Evolutionary conservation across 2,329 filamentous ascomycete species (phyloP), one percentile per base, ranked within the genome.

Genomic region (Pyricularia grisea): DNA sequence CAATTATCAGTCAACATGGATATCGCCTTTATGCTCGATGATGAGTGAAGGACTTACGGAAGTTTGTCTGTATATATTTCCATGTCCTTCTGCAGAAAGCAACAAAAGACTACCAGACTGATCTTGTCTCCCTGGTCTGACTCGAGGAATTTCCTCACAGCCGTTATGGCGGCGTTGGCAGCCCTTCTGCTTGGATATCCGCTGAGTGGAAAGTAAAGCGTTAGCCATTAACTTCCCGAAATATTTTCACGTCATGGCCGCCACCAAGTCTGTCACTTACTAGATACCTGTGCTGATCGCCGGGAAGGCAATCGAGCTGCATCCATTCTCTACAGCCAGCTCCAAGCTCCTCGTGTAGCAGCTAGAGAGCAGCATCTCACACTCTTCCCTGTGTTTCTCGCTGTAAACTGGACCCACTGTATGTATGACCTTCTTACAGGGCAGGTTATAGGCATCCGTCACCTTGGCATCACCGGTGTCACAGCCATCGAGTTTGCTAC

Each of bases 201-300:
- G 64, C 60, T 63, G 9, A 3, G 27, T n/a, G 3, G 5, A 55
- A n/a, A n/a, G 60, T 6, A 25, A 20, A 17, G 25, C 25, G 28
- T 63, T 25, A 63, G 27, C 23, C 14, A 63, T 6, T 25, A 28
- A 6, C 2, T 12, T 25, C 0, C 58, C 14, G 25, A 28, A 2
- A 61, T 20, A 17, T n/a, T 20, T 12, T 4, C 6, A 1, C 1
- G 76, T 28, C 10, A 28, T 12, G 5, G 12, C 33, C 23, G 27
- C 25, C 4, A 12, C 9, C 27, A 63, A 6, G 14, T 28, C 12
- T 20, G 27, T 6, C 27, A 28, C 60, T 63, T 31, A 63, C 60
- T 97, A 98, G 1, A 97, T 78, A 0, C 94, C 95, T 0, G 94
- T 97, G 75, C 93, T 97, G 70, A 98, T 85, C 25, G 88, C 90